Conservation (phyloP, 2,329 filamentous ascomycete species). For the Diaporthe destruens region DNA sequence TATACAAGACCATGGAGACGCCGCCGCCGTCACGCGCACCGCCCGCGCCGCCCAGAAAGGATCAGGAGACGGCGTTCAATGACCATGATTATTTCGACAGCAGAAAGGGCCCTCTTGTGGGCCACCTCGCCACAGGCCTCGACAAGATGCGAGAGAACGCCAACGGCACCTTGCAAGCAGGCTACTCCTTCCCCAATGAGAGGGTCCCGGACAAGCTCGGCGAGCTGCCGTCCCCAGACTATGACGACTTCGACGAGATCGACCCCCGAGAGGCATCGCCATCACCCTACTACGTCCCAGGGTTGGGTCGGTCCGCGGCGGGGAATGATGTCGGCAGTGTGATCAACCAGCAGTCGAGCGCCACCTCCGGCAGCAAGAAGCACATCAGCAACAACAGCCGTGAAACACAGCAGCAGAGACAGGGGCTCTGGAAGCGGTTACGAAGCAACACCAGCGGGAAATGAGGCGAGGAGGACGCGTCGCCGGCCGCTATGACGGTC, state of each 20-base stretch:
- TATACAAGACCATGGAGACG: conserved; percentile 60
- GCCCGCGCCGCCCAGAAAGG: conserved; percentile 33
- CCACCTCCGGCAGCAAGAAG: background rate
- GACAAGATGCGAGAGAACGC: conserved; percentile 51
- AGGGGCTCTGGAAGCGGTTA: conserved; percentile 47
- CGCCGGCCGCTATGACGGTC: conserved; percentile 25
- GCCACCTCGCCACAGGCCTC: conserved; percentile 49
- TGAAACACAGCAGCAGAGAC: conserved; percentile 33
- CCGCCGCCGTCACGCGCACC: conserved; percentile 31
- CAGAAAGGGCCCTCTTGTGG: conserved; percentile 49
- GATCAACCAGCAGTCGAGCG: conserved; percentile 21
- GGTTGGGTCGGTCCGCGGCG: conserved; percentile 43
- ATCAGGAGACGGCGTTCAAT: conserved; percentile 31
- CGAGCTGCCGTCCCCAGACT: conserved; percentile 34
- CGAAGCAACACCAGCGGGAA: conserved; percentile 44
- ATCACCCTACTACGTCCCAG: conserved; percentile 60
- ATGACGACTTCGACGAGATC: conserved; percentile 55
- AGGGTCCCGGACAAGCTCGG: conserved; percentile 41
- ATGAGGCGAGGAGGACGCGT: conserved; percentile 18
- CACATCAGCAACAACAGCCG: background rate
- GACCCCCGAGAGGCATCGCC: conserved; percentile 59
- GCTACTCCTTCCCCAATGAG: conserved; percentile 37
- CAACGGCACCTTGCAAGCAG: conserved; percentile 13
- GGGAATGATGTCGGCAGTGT: conserved; percentile 22
- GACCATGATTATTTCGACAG: conserved; percentile 43